phyloP scores from a whole-genome alignment of 2,329 filamentous ascomycete genomes.

The Alternaria ethzedia region DNA sequence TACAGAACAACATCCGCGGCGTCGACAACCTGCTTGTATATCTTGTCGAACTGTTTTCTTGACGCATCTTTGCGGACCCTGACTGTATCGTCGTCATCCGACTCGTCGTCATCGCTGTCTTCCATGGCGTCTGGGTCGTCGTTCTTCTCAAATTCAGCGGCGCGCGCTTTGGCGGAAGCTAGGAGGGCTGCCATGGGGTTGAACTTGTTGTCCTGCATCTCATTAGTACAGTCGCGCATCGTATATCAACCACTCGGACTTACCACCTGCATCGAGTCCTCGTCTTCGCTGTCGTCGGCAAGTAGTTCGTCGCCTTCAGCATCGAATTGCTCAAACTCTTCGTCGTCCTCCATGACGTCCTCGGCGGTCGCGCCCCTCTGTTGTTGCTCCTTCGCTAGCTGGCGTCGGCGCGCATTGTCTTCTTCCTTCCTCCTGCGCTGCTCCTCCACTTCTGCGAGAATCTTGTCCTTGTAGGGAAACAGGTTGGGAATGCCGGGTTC shows the following conservation, averaged over 20 bases:
- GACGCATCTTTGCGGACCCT: slow-evolving; percentile 65
- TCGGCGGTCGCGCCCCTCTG: slow-evolving; percentile 44
- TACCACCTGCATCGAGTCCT: slow-evolving; percentile 64
- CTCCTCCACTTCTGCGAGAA: slow-evolving; percentile 94
- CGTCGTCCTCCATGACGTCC: slow-evolving; percentile 48
- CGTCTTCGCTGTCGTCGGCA: slow-evolving; percentile 57
- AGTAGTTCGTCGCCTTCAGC: slow-evolving; percentile 63
- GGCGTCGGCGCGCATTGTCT: slow-evolving; percentile 69
- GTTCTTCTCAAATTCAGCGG: slow-evolving; percentile 73
- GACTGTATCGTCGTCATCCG: slow-evolving; percentile 48
- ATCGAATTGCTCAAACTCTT: slow-evolving; percentile 42
- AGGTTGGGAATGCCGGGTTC: slow-evolving; percentile 97
- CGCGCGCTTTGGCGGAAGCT: slow-evolving; percentile 80
- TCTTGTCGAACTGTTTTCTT: slow-evolving; percentile 89
- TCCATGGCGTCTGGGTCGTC: slow-evolving; percentile 64
- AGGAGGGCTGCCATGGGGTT: slow-evolving; percentile 94
- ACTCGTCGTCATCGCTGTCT: slow-evolving; percentile 62
- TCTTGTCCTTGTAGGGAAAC: slow-evolving; percentile 96
- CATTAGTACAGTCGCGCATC: slow-evolving; percentile 9
- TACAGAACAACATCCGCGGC: slow-evolving; percentile 90
- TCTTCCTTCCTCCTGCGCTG: slow-evolving; percentile 80
- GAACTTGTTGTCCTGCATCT: slow-evolving; percentile 65
- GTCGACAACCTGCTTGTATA: slow-evolving; percentile 92
- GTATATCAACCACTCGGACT: slow-evolving; percentile 3
- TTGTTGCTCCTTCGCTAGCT: slow-evolving; percentile 65